Evolutionary conservation across 352 stramenopile genomes (phyloP), one percentile per base, ranked within the genome.

Genomic region (Pelagophyceae sp.): DNA sequence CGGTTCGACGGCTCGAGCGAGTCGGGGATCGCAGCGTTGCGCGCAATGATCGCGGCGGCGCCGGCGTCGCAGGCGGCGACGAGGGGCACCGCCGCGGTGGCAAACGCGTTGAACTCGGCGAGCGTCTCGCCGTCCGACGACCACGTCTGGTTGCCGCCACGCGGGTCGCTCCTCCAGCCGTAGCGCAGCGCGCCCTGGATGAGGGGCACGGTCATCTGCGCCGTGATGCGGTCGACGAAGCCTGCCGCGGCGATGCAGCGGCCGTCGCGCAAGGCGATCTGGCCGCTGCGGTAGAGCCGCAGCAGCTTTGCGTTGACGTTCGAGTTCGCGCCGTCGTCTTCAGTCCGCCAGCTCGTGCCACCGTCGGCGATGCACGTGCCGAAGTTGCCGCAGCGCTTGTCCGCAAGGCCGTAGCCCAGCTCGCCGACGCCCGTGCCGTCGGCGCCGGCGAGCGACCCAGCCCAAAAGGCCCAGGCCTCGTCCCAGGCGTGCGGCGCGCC

Each of bases 401-500:
- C 82, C 25, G 84, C n/a, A n/a, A n/a, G n/a, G n/a, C n/a, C n/a
- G n/a, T n/a, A n/a, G n/a, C n/a, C n/a, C n/a, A n/a, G n/a, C 83
- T n/a, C n/a, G n/a, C n/a, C n/a, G n/a, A n/a, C n/a, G n/a, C 78
- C 74, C n/a, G 50, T 58, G 38, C 82, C 85, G 78, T 89, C 80
- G 15, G 65, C 63, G n/a, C 80, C 82, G 45, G 86, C 83, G 0
- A 88, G 31, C n/a, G 76, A 85, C 50, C 87, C 87, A 50, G 84
- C 85, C 70, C 86, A 91, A 65, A 89, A 90, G 61, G 81, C 83
- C 31, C 89, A 84, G 37, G 81, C 85, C 82, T 89, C 83, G 74
- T 91, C 87, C 85, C n/a, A n/a, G n/a, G n/a, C n/a, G n/a, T n/a
- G n/a, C n/a, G n/a, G n/a, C n/a, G n/a, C n/a, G n/a, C n/a, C 84